phyloP scores from a whole-genome alignment of 2,329 filamentous ascomycete species.

The Sodiomyces alkalinus region DNA sequence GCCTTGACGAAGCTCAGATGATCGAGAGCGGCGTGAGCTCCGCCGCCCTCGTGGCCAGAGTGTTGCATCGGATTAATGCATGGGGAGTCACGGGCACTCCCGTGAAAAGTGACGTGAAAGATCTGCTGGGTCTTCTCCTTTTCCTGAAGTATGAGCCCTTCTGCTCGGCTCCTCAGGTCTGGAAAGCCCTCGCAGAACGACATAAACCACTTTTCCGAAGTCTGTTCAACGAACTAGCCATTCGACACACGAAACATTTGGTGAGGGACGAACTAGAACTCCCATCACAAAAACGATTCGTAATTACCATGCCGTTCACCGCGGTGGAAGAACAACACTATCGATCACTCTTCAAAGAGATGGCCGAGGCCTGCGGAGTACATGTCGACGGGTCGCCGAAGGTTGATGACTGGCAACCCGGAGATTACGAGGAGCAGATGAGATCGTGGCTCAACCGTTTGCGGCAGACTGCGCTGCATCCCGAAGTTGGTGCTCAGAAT shows the following conservation, averaged over 20 bases:
- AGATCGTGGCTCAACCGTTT: slow-evolving; percentile 62
- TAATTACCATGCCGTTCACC: slow-evolving; percentile 82
- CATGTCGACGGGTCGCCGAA: slow-evolving; percentile 47
- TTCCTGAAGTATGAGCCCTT: slow-evolving; percentile 74
- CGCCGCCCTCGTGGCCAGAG: slow-evolving; percentile 63
- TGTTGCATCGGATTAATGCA: slow-evolving; percentile 70
- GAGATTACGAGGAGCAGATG: slow-evolving; percentile 57
- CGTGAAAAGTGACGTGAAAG: slow-evolving; percentile 60
- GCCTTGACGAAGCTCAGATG: slow-evolving; percentile 75
- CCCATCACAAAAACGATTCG: slow-evolving; percentile 70
- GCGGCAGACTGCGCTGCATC: slow-evolving; percentile 73
- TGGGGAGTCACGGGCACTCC: slow-evolving; percentile 93
- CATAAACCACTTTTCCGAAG: slow-evolving; percentile 50
- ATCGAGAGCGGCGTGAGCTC: slow-evolving; percentile 78
- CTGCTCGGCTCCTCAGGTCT: slow-evolving; percentile 45
- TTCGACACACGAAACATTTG: slow-evolving; percentile 74
- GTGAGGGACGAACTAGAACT: slow-evolving; percentile 66
- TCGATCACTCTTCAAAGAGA: slow-evolving; percentile 55
- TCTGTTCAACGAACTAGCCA: slow-evolving; percentile 56
- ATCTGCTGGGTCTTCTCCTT: slow-evolving; percentile 64
- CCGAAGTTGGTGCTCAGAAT: slow-evolving; percentile 59
- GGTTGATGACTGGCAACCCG: slow-evolving; percentile 46
- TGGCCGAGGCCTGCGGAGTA: slow-evolving; percentile 56
- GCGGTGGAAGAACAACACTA: slow-evolving; percentile 88
- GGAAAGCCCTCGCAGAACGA: slow-evolving; percentile 47